Base-by-base conservation (phyloP, 2,329 filamentous ascomycete genomes). In the Trichoderma brevicompactum region DNA sequence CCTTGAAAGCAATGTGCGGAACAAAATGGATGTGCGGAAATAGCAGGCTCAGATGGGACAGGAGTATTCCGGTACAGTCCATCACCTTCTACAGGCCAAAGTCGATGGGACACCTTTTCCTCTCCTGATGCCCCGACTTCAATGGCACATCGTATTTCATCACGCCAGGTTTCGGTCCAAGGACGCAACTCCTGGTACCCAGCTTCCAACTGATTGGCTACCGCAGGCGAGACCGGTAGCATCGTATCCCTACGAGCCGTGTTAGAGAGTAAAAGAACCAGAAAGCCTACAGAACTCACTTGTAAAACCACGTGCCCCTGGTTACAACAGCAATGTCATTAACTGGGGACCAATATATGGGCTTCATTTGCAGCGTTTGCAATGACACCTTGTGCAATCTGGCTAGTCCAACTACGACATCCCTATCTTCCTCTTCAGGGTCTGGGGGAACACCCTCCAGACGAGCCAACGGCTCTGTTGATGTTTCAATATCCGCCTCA, bases 341-440 rank as follows among this genome's bases (percentile, higher is more conserved):
- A 38, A 98, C 85, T 7, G 95, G 94, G 17, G 90, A 94, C 95
- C 95, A 99, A 75, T 99, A 99, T 66, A 98, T 97, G 0, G 95
- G 95, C 76, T 94, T 92, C 93, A 99, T 96, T 72, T 92, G 84
- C 40, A 96, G 79, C 61, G 85, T 85, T 23, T 94, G 93, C 70
- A 98, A 82, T 65, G 91, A 88, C 1, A 98, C 94, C 72, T 94
- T 86, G 74, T 99, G 94, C 65, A 99, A 81, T 69, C 93, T 86
- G n/a, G 94, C 96, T 6, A 95, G 83, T 0, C 95, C 95, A 1
- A 98, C 94, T 3, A 93, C 88, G 2, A 98, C 88, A 65, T 90
- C 88, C 5, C 77, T 73, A 66, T 77, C 68, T 28, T 74, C 74
- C 46, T 72, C 77, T 41, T 66, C 65, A 17, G 32, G 67, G 65